Conservation (phyloP, 768 basidiomycete species). For the Imleria badia region DNA sequence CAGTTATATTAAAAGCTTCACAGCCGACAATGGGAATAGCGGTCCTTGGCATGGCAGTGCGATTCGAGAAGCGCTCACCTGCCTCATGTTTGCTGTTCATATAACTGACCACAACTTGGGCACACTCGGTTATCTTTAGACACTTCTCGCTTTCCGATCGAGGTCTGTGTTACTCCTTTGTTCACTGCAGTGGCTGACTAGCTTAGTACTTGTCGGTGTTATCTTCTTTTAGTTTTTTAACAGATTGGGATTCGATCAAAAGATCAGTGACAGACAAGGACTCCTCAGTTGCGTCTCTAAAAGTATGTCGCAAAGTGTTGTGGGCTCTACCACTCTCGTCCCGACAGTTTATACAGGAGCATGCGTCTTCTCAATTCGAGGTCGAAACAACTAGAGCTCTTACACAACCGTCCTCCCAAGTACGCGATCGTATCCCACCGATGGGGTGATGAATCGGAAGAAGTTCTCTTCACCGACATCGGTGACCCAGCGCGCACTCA, state of each 20-base stretch:
- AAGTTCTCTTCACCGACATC: slow-evolving; percentile 27
- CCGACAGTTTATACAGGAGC: slow-evolving; percentile 1
- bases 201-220: neutral
- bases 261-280: neutral
- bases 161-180: neutral
- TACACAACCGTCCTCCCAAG: neutral
- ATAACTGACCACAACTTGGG: neutral
- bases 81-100: slow-evolving; percentile 1
- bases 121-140: neutral
- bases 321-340: neutral
- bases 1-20: too few species aligned
- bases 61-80: neutral
- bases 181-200: neutral
- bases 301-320: slow-evolving; percentile 1
- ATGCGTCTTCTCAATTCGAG: slow-evolving; percentile 26
- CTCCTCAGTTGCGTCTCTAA: neutral
- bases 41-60: neutral
- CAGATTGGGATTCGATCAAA: neutral
- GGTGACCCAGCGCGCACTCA: slow-evolving; percentile 4
- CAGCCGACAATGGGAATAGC: too few species aligned
- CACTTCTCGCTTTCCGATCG: neutral
- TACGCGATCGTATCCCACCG: slow-evolving; percentile 32
- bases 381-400: slow-evolving; percentile 16
- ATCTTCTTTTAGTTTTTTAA: neutral
- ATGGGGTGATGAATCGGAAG: slow-evolving; percentile 23